A percentile compares a stretch with the other conserved stretches of the same genome.
Conservation (phyloP, 176 grass and related monocot genomes). For the Secale cereale region DNA sequence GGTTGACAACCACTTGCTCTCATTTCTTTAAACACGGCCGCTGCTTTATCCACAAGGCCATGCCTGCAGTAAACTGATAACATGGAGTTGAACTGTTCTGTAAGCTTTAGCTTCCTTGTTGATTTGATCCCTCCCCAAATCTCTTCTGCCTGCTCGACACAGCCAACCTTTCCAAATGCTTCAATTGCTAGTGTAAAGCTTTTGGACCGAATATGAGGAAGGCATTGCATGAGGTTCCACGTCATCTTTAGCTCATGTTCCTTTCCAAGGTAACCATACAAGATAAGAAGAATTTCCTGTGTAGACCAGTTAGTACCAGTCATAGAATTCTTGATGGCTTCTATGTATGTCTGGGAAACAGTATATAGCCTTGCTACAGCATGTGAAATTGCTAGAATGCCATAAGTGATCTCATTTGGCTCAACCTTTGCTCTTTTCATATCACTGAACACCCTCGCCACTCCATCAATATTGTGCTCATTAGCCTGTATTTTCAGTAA, state of each 20-base stretch:
- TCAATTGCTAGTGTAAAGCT: conserved; percentile 85
- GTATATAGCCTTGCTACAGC: conserved; percentile 83
- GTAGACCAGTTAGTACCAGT: conserved; percentile 89
- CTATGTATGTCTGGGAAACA: conserved; percentile 71
- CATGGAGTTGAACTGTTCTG: conserved; percentile 84
- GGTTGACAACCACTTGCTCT: conserved; percentile 60
- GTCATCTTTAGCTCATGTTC: conserved; percentile 62
- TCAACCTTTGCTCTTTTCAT: conserved; percentile 84
- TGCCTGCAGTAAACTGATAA: conserved; percentile 81
- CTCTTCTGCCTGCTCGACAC: conserved; percentile 51
- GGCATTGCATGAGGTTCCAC: conserved; percentile 59
- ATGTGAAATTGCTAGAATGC: conserved; percentile 77
- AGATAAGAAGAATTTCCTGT: conserved; percentile 78
- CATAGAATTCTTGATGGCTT: conserved; percentile 76
- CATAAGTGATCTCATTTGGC: conserved; percentile 92
- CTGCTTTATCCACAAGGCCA: conserved; percentile 71
- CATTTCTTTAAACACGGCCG: conserved; percentile 83
- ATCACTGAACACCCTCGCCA: conserved; percentile 71
- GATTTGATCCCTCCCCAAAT: conserved; percentile 71
- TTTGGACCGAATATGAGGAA: conserved; percentile 68
- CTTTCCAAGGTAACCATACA: conserved; percentile 79
- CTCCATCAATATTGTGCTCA: conserved; percentile 81
- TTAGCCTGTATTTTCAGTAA: conserved; percentile 82
- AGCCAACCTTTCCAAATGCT: conserved; percentile 70
- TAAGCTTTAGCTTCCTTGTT: conserved; percentile 40